These are phyloP conservation scores for Russula earlei DNA, from an alignment of 768 basidiomycete genomes.

Conservation along the genomic window DNA sequence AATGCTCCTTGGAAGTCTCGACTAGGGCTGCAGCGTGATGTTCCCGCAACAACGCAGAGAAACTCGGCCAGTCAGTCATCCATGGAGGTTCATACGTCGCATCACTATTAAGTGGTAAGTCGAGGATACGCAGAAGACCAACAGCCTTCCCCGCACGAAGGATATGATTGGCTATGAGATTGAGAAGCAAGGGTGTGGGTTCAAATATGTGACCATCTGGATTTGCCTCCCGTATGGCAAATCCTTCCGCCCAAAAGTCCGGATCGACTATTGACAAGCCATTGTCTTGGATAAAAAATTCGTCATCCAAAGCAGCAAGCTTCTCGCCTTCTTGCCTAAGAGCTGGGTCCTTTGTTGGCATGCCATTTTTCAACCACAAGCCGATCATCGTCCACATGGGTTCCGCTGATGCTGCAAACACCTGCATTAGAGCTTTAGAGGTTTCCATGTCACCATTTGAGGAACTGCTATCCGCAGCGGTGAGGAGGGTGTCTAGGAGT, in stretches of 20 bases:
- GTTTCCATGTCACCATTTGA: conserved; percentile 49
- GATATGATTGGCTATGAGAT: conserved; percentile 46
- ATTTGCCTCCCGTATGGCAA: conserved; percentile 39
- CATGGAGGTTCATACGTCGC: not conserved
- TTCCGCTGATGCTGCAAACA: conserved; percentile 55
- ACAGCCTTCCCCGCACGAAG: conserved; percentile 68
- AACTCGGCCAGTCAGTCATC: conserved; percentile 13
- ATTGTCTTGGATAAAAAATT: conserved; percentile 75
- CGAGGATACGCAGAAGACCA: conserved; percentile 61
- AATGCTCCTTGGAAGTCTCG: conserved; percentile 50
- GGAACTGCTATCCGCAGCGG: conserved; percentile 45
- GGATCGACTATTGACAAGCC: conserved; percentile 48
- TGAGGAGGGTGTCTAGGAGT: conserved; percentile 55
- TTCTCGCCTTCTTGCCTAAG: conserved; percentile 4
- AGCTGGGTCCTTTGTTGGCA: conserved; percentile 35
- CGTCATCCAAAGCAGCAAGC: conserved; percentile 41
- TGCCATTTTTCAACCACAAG: conserved; percentile 65
- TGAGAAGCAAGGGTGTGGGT: conserved; percentile 52
- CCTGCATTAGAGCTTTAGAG: conserved; percentile 46
- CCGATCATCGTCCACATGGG: conserved; percentile 69
- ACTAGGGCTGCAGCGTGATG: conserved; percentile 23
- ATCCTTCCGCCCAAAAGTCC: conserved; percentile 75
- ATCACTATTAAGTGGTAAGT: conserved; percentile 11
- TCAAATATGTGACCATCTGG: conserved; percentile 23
- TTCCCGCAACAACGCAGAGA: conserved; percentile 8